Percentiles rank a stretch among this genome's conserved stretches.
These are phyloP conservation scores for Globisporangium takayamanum DNA, from an alignment of 352 stramenopile species.

Conservation along the genomic window DNA sequence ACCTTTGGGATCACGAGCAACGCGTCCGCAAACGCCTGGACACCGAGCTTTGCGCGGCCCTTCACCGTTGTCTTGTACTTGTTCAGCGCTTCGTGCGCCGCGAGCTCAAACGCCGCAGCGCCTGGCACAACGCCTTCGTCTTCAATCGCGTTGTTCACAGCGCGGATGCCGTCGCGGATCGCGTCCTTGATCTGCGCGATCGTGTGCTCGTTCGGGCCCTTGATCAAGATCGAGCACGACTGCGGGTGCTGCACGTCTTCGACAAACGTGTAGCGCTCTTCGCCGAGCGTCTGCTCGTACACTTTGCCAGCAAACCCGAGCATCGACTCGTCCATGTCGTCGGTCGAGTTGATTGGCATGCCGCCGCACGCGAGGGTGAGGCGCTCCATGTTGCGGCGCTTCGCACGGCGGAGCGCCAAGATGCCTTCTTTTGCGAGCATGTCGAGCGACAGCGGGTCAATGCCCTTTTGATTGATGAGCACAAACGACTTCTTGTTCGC, in stretches of 20 bases:
- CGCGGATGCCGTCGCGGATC: slow-evolving; percentile 95
- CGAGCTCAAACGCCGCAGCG: slow-evolving; percentile 96
- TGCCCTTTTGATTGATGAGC: slow-evolving; percentile 99
- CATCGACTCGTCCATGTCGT: slow-evolving; percentile 96
- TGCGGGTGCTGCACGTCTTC: slow-evolving; percentile 96
- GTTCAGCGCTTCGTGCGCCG: slow-evolving; percentile 84
- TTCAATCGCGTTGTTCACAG: slow-evolving; percentile 98
- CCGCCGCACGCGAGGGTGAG: slow-evolving; percentile 98
- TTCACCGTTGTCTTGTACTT: slow-evolving; percentile 86
- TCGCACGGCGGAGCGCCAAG: slow-evolving; percentile 95
- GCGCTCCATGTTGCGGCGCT: slow-evolving; percentile 99
- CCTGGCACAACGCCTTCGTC: slow-evolving; percentile 95
- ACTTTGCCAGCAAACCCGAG: slow-evolving; percentile 97
- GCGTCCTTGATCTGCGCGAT: slow-evolving; percentile 99
- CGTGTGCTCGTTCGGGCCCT: slow-evolving; percentile 97
- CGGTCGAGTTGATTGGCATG: slow-evolving; percentile 96
- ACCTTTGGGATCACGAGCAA: slow-evolving; percentile 99
- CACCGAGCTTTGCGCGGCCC: slow-evolving; percentile 96
- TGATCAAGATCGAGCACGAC: slow-evolving; percentile 98
- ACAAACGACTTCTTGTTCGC: slow-evolving; percentile 97
- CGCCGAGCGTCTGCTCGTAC: slow-evolving; percentile 96
- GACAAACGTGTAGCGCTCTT: slow-evolving; percentile 99
- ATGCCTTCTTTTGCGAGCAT: slow-evolving; percentile 99
- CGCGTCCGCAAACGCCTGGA: slow-evolving; percentile 97
- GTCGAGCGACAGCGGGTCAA: slow-evolving; percentile 98